Percentiles rank a stretch among this genome's conserved stretches.
Conservation (phyloP, 2,329 filamentous ascomycete genomes). For the Chrysoporthe austroafricana region DNA sequence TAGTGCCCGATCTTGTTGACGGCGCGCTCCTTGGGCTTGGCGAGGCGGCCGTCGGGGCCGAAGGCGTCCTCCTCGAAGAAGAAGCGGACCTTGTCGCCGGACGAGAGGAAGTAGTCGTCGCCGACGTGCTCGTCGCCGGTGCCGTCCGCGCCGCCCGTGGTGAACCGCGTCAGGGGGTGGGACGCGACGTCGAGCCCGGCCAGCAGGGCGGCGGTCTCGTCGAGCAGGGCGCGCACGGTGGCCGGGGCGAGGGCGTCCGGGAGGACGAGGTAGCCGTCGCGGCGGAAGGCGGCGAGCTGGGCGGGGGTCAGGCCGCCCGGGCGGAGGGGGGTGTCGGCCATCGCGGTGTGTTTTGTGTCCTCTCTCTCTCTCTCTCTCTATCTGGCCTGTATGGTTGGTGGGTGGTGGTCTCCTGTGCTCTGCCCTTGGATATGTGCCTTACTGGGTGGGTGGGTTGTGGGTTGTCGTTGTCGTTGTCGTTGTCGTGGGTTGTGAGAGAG, state of each 20-base stretch:
- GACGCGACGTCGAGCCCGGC: constrained; percentile 74
- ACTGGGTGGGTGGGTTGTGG: neutral
- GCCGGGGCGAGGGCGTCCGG: constrained; percentile 71
- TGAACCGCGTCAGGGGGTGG: constrained; percentile 94
- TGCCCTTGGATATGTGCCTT: neutral
- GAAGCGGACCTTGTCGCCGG: constrained; percentile 90
- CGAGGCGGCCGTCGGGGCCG: constrained; percentile 63
- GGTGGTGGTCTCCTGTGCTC: neutral
- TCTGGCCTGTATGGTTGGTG: neutral
- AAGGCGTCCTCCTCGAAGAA: constrained; percentile 98
- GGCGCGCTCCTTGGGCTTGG: constrained; percentile 78
- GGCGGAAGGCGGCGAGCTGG: constrained; percentile 73
- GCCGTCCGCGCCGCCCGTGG: constrained; percentile 72
- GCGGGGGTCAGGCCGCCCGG: constrained; percentile 66
- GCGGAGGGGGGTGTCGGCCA: constrained; percentile 13
- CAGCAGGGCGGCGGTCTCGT: constrained; percentile 76
- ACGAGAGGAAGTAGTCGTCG: constrained; percentile 90
- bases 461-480: neutral
- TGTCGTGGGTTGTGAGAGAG: neutral
- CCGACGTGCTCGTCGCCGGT: constrained; percentile 71
- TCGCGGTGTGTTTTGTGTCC: neutral
- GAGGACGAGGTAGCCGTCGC: constrained; percentile 89
- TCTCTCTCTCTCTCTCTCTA: neutral
- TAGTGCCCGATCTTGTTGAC: constrained; percentile 90
- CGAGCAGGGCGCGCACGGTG: constrained; percentile 70